Evolutionary conservation across 2,329 filamentous ascomycete genomes (phyloP).

Genomic region (Endoconidiophora polonica): DNA sequence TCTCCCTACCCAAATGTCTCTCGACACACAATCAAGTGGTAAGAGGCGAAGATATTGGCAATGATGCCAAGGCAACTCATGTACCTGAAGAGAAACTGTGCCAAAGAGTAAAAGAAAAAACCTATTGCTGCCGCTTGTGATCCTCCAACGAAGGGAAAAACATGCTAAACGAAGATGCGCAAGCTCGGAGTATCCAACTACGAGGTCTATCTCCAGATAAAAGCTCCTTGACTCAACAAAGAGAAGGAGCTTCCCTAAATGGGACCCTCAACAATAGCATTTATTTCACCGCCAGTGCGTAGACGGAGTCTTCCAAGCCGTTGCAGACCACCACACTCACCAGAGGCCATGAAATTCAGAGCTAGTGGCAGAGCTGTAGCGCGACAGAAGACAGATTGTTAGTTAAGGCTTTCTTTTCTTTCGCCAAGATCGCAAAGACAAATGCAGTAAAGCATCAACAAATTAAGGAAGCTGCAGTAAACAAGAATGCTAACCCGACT

Average conservation of each 20-base stretch:
- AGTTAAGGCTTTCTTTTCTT: neutral
- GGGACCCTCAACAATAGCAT: no score
- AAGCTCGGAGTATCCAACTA: neutral
- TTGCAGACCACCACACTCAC: constrained; percentile 50
- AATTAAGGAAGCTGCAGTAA: neutral
- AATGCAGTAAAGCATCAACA: constrained; percentile 10
- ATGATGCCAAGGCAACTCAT: neutral
- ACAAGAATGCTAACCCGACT: constrained; percentile 49
- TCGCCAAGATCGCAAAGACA: constrained; percentile 9
- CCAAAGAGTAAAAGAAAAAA: constrained; percentile 6
- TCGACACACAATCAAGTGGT: no score
- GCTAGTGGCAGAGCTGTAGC: constrained; percentile 56
- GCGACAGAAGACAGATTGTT: constrained; percentile 10
- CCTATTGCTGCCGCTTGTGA: constrained; percentile 46
- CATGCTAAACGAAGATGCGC: constrained; percentile 15
- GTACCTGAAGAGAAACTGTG: neutral
- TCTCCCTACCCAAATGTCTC: neutral
- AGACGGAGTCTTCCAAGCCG: constrained; percentile 5
- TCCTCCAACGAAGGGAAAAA: constrained; percentile 22
- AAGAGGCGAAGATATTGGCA: no score
- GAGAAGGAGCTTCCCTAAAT: neutral
- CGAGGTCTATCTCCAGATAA: neutral
- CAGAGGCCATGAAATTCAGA: constrained; percentile 79
- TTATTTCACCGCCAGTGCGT: no score
- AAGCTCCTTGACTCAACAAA: constrained; percentile 5